Percentiles rank a stretch among this genome's conserved stretches.
Conservation (phyloP, 2,329 filamentous ascomycete genomes). For the Colletotrichum graminicola region DNA sequence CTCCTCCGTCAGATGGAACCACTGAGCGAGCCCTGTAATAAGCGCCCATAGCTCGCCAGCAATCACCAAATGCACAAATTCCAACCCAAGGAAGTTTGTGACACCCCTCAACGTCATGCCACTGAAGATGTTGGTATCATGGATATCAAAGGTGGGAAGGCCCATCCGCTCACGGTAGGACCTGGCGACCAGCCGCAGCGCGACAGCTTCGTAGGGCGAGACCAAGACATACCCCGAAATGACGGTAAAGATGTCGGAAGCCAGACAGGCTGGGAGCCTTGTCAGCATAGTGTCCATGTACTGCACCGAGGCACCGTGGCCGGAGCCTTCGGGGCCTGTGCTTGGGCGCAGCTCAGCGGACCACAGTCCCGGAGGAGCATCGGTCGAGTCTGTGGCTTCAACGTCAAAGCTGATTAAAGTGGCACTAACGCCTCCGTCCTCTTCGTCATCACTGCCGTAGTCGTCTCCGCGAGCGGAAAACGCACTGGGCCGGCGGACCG, state of each 20-base stretch:
- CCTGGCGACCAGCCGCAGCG: constrained; percentile 60
- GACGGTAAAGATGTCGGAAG: constrained; percentile 61
- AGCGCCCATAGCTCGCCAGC: constrained; percentile 61
- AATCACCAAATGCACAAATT: constrained; percentile 60
- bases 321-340: constrained; percentile 50
- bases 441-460: constrained; percentile 68
- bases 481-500: constrained; percentile 58
- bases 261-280: constrained; percentile 61
- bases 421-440: constrained; percentile 65
- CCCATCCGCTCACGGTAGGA: constrained; percentile 56
- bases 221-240: constrained; percentile 57
- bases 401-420: constrained; percentile 73
- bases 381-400: constrained; percentile 66
- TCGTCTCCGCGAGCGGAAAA: constrained; percentile 64
- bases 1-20: constrained; percentile 57
- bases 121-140: constrained; percentile 51
- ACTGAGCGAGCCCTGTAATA: constrained; percentile 54
- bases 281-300: constrained; percentile 65
- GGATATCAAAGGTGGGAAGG: constrained; percentile 55
- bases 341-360: constrained; percentile 70
- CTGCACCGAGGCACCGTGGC: constrained; percentile 46
- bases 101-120: constrained; percentile 55
- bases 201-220: constrained; percentile 61
- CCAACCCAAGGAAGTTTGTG: constrained; percentile 60
- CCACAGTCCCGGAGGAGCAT: constrained; percentile 66